Percentiles rank a stretch among this genome's conserved stretches.
phyloP scores from a whole-genome alignment of 768 basidiomycete species.

The Leccinum barrowsii region DNA sequence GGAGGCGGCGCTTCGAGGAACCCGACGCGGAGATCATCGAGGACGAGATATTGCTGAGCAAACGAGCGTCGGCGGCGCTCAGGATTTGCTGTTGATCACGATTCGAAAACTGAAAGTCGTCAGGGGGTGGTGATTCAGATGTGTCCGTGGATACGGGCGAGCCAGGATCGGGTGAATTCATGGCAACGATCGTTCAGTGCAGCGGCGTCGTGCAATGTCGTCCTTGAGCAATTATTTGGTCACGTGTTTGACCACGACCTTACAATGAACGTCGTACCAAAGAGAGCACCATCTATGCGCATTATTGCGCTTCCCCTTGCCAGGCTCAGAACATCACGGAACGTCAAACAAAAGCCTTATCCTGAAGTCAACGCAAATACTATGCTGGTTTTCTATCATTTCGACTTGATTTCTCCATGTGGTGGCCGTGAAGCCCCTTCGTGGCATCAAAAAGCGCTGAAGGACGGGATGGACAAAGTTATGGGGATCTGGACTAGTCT shows the following conservation, averaged over 20 bases:
- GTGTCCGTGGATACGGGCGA: conserved; percentile 36
- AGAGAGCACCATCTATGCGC: conserved; percentile 34
- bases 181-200: conserved; percentile 8
- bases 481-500: conserved; percentile 59
- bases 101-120: conserved; percentile 29
- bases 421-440: conserved; percentile 33
- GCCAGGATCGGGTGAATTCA: conserved; percentile 38
- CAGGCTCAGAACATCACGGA: conserved; percentile 17
- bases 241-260: conserved; percentile 18
- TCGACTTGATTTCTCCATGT: conserved; percentile 27
- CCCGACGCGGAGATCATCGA: conserved; percentile 23
- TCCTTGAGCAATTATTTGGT: background rate
- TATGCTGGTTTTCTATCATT: conserved; percentile 43
- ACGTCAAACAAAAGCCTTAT: conserved; percentile 5
- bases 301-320: conserved; percentile 47
- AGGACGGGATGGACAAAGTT: conserved; percentile 51
- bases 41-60: conserved; percentile 15
- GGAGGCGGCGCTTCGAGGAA: conserved; percentile 51
- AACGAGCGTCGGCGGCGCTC: conserved; percentile 18
- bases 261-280: conserved; percentile 17
- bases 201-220: background rate
- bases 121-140: conserved; percentile 36
- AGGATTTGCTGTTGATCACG: conserved; percentile 30
- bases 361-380: conserved; percentile 10
- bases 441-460: conserved; percentile 28